Evolutionary conservation across 306 rosid species (phyloP).

Genomic region (Alnus rubra): DNA sequence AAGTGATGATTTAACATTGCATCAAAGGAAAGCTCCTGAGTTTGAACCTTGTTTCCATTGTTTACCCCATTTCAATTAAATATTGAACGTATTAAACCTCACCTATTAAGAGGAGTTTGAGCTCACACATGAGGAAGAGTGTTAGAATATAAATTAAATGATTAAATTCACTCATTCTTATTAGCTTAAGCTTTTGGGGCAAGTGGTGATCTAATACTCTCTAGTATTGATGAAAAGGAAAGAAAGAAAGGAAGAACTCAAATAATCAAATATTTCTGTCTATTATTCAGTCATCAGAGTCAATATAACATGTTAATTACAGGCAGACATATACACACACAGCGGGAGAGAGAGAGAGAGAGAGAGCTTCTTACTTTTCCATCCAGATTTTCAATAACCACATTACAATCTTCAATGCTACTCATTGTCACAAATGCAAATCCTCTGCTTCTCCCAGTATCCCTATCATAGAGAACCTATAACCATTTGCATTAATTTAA

Average conservation of each 20-base stretch:
- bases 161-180: no score
- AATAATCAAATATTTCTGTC: not conserved
- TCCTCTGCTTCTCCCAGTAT: slow-evolving; percentile 87
- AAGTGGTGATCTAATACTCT: no score
- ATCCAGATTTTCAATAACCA: slow-evolving; percentile 71
- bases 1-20: no score
- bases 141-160: no score
- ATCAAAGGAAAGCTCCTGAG: no score
- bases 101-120: no score
- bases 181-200: no score
- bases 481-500: slow-evolving; percentile 20
- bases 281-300: not conserved
- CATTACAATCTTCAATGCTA: slow-evolving; percentile 66
- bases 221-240: slow-evolving; percentile 5
- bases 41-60: no score
- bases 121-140: no score
- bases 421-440: slow-evolving; percentile 98
- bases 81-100: no score
- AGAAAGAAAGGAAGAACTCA: slow-evolving; percentile 7
- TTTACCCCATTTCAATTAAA: no score
- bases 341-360: slow-evolving; percentile 1
- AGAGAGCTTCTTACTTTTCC: slow-evolving; percentile 63
- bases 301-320: not conserved
- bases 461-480: slow-evolving; percentile 83
- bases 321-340: not conserved